Evolutionary conservation across 768 basidiomycete genomes (phyloP).

Genomic region (Zangia roseola): DNA sequence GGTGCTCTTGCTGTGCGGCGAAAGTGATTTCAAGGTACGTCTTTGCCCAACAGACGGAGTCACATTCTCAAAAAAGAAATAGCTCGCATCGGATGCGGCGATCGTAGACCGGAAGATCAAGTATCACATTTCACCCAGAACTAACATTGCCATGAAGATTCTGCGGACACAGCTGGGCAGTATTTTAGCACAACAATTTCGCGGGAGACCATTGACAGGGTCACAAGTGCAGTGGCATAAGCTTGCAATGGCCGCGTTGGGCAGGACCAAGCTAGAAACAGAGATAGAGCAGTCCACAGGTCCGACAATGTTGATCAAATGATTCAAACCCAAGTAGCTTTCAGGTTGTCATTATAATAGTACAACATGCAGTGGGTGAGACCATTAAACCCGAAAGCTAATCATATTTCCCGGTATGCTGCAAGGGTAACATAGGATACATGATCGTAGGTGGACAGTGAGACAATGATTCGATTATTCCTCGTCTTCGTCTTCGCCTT

Average conservation of each 20-base stretch:
- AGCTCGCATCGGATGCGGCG: conserved; percentile 73
- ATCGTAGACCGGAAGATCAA: conserved; percentile 85
- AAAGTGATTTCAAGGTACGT: conserved; percentile 81
- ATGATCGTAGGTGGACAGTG: background rate
- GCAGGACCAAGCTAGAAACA: conserved; percentile 44
- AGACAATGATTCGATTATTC: conserved; percentile 24
- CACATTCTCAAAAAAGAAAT: background rate
- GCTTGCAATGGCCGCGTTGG: conserved; percentile 59
- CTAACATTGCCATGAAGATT: conserved; percentile 76
- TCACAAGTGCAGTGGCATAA: conserved; percentile 73
- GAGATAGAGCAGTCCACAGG: conserved; percentile 18
- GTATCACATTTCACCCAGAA: conserved; percentile 66
- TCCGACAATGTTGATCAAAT: conserved; percentile 20
- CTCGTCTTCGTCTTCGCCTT: conserved; percentile 58
- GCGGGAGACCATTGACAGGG: conserved; percentile 55
- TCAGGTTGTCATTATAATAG: background rate
- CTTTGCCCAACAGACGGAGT: background rate
- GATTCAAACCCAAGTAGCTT: background rate
- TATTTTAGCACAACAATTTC: conserved; percentile 65
- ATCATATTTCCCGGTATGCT: conserved; percentile 7
- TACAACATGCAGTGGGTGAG: background rate
- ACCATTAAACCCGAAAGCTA: no score
- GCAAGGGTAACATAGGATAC: conserved; percentile 2
- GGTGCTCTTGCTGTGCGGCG: conserved; percentile 83
- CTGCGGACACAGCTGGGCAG: conserved; percentile 63